Evolutionary conservation across 1,284 basidiomycete genomes (phyloP).

Genomic region (Microbotryum silenes-acaulis): DNA sequence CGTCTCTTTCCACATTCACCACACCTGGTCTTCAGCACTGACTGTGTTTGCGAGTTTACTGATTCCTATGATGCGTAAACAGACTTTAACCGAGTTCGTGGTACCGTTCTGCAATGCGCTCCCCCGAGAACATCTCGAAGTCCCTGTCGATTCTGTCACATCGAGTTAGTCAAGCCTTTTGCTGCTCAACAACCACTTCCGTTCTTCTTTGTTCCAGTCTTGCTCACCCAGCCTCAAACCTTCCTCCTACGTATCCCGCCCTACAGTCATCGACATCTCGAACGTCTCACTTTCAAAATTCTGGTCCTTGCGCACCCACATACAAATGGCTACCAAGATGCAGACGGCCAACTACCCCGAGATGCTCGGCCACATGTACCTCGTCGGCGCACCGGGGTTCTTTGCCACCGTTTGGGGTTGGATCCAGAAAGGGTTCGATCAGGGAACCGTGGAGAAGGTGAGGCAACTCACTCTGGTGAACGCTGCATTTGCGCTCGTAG

Average conservation of each 20-base stretch:
- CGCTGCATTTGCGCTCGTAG: no score
- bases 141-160: slow-evolving; percentile 52
- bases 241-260: not conserved
- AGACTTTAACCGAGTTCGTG: slow-evolving; percentile 51
- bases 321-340: slow-evolving; percentile 62
- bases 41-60: no score
- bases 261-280: slow-evolving; percentile 56
- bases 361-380: slow-evolving; percentile 42
- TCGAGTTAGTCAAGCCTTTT: slow-evolving; percentile 41
- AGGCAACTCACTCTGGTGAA: not conserved
- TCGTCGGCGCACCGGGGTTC: slow-evolving; percentile 67
- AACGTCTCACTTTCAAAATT: slow-evolving; percentile 55
- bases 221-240: not conserved
- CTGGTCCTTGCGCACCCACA: slow-evolving; percentile 51
- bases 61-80: no score
- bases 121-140: slow-evolving; percentile 50
- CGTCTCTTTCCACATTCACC: not conserved
- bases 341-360: slow-evolving; percentile 73
- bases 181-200: no score
- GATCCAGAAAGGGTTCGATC: slow-evolving; percentile 52
- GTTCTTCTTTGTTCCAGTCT: not conserved
- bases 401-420: slow-evolving; percentile 54
- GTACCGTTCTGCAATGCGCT: slow-evolving; percentile 50
- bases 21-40: no score
- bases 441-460: slow-evolving; percentile 23